phyloP scores from a whole-genome alignment of 306 rosid species.

The Prunus mume region DNA sequence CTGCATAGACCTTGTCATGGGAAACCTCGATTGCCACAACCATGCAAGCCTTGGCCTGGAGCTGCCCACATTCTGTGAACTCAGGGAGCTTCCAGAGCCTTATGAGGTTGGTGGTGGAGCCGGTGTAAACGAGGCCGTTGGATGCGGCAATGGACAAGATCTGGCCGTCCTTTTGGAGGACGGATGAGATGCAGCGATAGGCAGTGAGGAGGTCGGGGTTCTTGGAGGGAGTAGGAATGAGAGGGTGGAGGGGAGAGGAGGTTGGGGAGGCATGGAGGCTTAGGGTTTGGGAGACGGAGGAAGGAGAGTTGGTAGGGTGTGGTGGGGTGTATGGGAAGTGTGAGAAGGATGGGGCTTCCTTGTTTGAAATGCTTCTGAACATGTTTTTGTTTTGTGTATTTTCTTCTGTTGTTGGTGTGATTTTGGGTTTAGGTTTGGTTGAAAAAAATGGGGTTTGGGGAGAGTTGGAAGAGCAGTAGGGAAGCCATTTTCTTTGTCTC shows the following conservation, averaged over 20 bases:
- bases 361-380: constrained; percentile 67
- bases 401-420: constrained; percentile 2
- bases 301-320: constrained; percentile 49
- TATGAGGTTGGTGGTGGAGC: constrained; percentile 58
- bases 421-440: constrained; percentile 23
- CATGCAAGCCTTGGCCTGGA: constrained; percentile 65
- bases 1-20: constrained; percentile 83
- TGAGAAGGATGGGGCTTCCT: constrained; percentile 49
- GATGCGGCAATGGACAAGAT: constrained; percentile 60
- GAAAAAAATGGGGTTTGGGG: constrained; percentile 55
- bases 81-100: constrained; percentile 91
- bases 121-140: constrained; percentile 70
- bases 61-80: constrained; percentile 77
- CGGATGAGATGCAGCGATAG: constrained; percentile 83
- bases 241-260: constrained; percentile 51
- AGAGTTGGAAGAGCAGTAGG: constrained; percentile 41
- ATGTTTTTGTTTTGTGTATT: constrained; percentile 15
- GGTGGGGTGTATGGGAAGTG: constrained; percentile 54
- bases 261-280: constrained; percentile 59
- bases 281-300: constrained; percentile 51
- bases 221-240: constrained; percentile 22
- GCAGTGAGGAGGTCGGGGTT: constrained; percentile 45
- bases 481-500: constrained; percentile 27
- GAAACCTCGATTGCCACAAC: constrained; percentile 67
- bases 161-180: constrained; percentile 81